Evolutionary conservation across 345 rosid species (phyloP).

Genomic region (Salix dunnii): DNA sequence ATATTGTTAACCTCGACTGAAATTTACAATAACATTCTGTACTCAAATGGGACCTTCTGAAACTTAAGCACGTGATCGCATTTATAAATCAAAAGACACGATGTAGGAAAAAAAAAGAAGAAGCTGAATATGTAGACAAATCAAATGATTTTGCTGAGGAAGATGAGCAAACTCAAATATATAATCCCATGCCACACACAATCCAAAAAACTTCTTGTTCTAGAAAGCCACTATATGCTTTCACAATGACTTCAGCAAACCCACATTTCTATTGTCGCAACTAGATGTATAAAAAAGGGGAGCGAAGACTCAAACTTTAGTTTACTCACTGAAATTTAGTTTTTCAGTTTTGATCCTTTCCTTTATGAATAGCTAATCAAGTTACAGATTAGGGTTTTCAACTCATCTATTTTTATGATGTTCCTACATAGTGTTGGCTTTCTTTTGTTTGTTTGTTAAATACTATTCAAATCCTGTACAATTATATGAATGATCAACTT

Average conservation of each 20-base stretch:
- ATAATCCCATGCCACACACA: neutral
- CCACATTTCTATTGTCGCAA: neutral
- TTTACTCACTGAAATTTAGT: neutral
- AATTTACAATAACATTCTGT: too few species aligned
- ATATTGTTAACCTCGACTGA: too few species aligned
- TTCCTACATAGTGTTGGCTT: neutral
- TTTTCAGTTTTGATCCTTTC: neutral
- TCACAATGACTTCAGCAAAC: neutral
- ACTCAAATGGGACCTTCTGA: neutral
- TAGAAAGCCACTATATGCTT: neutral
- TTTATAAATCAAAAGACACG: neutral
- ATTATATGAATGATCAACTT: neutral
- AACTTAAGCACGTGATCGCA: neutral
- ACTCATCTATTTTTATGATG: neutral
- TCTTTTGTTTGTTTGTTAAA: too few species aligned
- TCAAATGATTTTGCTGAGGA: neutral
- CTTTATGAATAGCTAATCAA: too few species aligned
- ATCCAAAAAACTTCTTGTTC: neutral
- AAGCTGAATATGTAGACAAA: neutral
- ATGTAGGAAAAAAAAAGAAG: too few species aligned
- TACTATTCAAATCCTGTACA: neutral
- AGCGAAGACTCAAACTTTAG: neutral
- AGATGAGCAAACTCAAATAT: neutral
- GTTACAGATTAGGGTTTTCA: neutral
- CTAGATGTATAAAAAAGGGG: neutral